phyloP scores from a whole-genome alignment of 1,284 basidiomycete genomes.

The Ganoderma sp. region DNA sequence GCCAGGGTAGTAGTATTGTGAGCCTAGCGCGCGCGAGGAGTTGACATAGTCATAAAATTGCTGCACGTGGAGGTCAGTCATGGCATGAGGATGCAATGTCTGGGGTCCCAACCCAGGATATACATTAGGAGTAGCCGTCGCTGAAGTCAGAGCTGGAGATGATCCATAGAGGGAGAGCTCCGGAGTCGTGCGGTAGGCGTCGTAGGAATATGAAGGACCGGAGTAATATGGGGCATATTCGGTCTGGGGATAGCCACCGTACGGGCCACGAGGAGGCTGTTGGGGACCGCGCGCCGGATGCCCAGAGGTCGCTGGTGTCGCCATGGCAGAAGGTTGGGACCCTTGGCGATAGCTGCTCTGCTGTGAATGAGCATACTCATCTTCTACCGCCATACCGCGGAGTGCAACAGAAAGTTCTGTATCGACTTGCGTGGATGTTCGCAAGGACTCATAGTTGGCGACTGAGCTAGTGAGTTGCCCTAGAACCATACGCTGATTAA shows the following conservation, averaged over 20 bases:
- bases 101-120: slow-evolving; percentile 55
- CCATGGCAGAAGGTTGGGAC: slow-evolving; percentile 27
- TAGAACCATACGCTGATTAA: slow-evolving; percentile 32
- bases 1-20: slow-evolving; percentile 67
- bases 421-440: slow-evolving; percentile 49
- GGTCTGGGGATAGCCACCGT: slow-evolving; percentile 55
- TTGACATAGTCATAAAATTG: slow-evolving; percentile 69
- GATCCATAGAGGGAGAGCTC: slow-evolving; percentile 61
- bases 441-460: slow-evolving; percentile 48
- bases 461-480: slow-evolving; percentile 36
- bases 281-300: slow-evolving; percentile 47
- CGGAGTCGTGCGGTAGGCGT: slow-evolving; percentile 55
- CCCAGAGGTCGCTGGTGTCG: slow-evolving; percentile 17
- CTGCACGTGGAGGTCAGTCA: slow-evolving; percentile 52
- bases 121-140: slow-evolving; percentile 50
- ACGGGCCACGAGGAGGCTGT: slow-evolving; percentile 54
- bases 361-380: slow-evolving; percentile 50
- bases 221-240: slow-evolving; percentile 65
- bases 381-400: slow-evolving; percentile 72
- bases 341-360: slow-evolving; percentile 38
- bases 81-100: slow-evolving; percentile 50
- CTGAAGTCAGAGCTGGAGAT: slow-evolving; percentile 46
- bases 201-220: slow-evolving; percentile 57
- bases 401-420: slow-evolving; percentile 62
- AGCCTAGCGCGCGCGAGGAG: slow-evolving; percentile 51